A percentile compares a stretch with the other conserved stretches of the same genome.
Conservation (phyloP, 371 early-diverging fungal species). For the Mucor irregularis region DNA sequence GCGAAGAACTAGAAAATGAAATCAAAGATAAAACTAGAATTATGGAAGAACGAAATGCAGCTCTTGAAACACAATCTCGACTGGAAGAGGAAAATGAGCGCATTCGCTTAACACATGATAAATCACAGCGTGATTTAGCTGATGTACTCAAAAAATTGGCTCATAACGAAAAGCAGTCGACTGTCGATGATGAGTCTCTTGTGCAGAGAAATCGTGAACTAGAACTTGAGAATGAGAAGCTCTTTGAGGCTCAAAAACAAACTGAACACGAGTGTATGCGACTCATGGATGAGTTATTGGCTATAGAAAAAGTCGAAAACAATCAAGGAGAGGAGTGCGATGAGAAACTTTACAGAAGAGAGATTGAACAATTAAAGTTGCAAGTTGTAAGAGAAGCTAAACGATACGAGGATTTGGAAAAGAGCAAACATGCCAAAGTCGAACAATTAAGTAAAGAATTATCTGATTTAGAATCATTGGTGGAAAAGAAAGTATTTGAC, state of each 20-base stretch:
- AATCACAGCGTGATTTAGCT: slow-evolving; percentile 33
- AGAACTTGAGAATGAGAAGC: slow-evolving; percentile 7
- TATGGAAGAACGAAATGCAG: slow-evolving; percentile 33
- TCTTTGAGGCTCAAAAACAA: slow-evolving; percentile 53
- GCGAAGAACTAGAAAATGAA: slow-evolving; percentile 26
- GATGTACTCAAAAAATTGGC: slow-evolving; percentile 24
- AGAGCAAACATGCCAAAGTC: slow-evolving; percentile 55
- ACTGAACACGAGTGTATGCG: slow-evolving; percentile 72
- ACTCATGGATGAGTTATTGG: slow-evolving; percentile 66
- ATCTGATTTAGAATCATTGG: slow-evolving; percentile 63
- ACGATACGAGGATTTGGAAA: slow-evolving; percentile 54
- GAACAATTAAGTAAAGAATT: slow-evolving; percentile 64
- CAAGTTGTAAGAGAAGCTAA: slow-evolving; percentile 46
- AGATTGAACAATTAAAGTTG: slow-evolving; percentile 49
- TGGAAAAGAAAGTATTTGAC: slow-evolving; percentile 72
- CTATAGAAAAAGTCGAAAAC: slow-evolving; percentile 23
- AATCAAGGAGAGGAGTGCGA: not conserved
- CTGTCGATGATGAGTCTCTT: not conserved
- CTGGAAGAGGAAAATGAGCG: slow-evolving; percentile 39
- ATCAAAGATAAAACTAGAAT: slow-evolving; percentile 29
- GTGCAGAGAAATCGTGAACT: not conserved
- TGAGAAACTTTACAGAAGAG: not conserved
- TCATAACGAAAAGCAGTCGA: not conserved
- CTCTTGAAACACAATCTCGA: slow-evolving; percentile 23
- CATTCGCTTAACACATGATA: slow-evolving; percentile 28